phyloP scores from a whole-genome alignment of 2,329 filamentous ascomycete species.

The Aspergillus niger region DNA sequence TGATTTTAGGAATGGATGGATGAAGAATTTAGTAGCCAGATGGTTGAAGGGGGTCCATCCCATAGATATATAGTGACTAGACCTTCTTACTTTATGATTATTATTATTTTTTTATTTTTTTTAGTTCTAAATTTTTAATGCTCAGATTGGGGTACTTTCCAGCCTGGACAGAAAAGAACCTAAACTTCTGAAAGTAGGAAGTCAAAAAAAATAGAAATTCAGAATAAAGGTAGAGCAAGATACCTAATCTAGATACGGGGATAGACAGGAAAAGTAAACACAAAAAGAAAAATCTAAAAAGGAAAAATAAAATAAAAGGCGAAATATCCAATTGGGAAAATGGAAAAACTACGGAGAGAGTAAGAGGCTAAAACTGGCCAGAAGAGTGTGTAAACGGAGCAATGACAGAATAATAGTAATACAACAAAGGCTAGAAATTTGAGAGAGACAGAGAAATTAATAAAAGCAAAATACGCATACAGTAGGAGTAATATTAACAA shows the following conservation, averaged over 20 bases:
- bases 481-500: slow-evolving; percentile 16
- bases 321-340: slow-evolving; percentile 8
- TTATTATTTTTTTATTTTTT: background rate
- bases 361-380: slow-evolving; percentile 9
- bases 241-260: slow-evolving; percentile 6
- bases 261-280: slow-evolving; percentile 9
- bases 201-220: background rate
- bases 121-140: slow-evolving; percentile 16
- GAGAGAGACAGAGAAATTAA: slow-evolving; percentile 15
- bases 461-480: slow-evolving; percentile 17
- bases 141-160: slow-evolving; percentile 11
- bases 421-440: slow-evolving; percentile 7
- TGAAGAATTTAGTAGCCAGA: slow-evolving; percentile 30
- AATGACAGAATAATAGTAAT: slow-evolving; percentile 4
- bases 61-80: slow-evolving; percentile 35
- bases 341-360: slow-evolving; percentile 3
- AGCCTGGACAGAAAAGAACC: slow-evolving; percentile 9
- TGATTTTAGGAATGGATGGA: slow-evolving; percentile 23
- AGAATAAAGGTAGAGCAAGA: background rate
- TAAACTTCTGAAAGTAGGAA: slow-evolving; percentile 8
- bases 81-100: background rate
- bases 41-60: slow-evolving; percentile 32
- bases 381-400: background rate
- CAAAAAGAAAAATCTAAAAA: slow-evolving; percentile 4
- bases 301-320: slow-evolving; percentile 11